Evolutionary conservation across 768 basidiomycete genomes (phyloP), one percentile per base, ranked within the genome.

Genomic region (Ramaria rubella): DNA sequence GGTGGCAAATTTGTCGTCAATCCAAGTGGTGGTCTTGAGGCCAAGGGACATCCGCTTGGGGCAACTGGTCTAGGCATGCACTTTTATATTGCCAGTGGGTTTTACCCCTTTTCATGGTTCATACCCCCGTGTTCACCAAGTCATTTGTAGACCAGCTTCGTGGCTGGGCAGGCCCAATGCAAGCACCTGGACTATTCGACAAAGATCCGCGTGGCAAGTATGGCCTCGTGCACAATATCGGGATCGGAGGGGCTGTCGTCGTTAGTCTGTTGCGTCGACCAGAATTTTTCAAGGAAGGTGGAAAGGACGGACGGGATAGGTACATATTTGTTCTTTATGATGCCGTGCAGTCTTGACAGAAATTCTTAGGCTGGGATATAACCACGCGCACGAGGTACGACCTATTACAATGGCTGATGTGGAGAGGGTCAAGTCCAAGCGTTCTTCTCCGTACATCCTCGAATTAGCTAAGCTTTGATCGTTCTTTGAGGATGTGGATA

Each of bases 41-140:
- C 88, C n/a, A 93, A 91, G 65, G 90, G 90, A 2, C 88, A 92
- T 64, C 90, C 90, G 2, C 77, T 91, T 19, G 88, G 89, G 36
- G 87, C 89, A 1, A 90, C 86, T 17, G 89, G 89, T 1, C 71
- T 91, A 14, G 88, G 85, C 26, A 90, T 90, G 89, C 88, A 91
- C 66, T 90, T 90, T 69, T 90, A 88, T 64, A 86, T 90, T 59
- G 80, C 83, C 63, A 89, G 86, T 86, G 64, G 42, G 83, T 3
- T 53, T 36, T 17, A 33, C 21, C 52, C 58, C 26, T 36, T 24
- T 58, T 44, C 24, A 48, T 46, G 12, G 46, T 31, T 31, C 49
- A 26, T 46, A 19, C 27, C n/a, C 21, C 24, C 33, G 43, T 12
- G 12, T 17, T 38, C 30, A 34, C n/a, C 50, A 36, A 11, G 17